A percentile compares a stretch with the other conserved stretches of the same genome.
Conservation (phyloP, 352 stramenopile genomes). For the Phytophthora pluvialis region DNA sequence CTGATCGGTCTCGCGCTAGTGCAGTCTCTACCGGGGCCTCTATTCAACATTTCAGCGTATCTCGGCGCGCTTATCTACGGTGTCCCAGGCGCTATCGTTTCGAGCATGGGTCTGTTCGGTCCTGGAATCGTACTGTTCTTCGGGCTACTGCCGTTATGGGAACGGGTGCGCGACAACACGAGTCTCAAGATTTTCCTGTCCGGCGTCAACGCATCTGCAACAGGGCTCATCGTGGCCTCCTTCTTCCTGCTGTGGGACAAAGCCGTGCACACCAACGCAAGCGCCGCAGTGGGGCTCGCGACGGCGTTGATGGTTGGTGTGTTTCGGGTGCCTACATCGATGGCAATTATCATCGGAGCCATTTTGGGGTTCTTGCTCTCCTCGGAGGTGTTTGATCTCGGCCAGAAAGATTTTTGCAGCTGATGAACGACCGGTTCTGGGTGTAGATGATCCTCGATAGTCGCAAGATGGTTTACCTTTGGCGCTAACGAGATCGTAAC, state of each 20-base stretch:
- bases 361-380: slow-evolving; percentile 61
- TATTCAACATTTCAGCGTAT: slow-evolving; percentile 97
- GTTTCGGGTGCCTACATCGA: slow-evolving; percentile 72
- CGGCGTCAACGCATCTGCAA: slow-evolving; percentile 91
- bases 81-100: slow-evolving; percentile 88
- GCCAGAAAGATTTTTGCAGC: slow-evolving; percentile 60
- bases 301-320: slow-evolving; percentile 82
- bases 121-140: slow-evolving; percentile 93
- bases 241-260: slow-evolving; percentile 92
- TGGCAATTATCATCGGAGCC: slow-evolving; percentile 65
- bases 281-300: slow-evolving; percentile 87
- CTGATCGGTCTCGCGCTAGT: slow-evolving; percentile 93
- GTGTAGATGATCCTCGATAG: too few species aligned
- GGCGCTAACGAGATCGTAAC: too few species aligned
- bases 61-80: slow-evolving; percentile 89
- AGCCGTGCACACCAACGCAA: slow-evolving; percentile 78
- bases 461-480: slow-evolving; percentile 3
- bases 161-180: slow-evolving; percentile 82
- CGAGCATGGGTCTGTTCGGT: slow-evolving; percentile 90
- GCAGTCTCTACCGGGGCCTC: slow-evolving; percentile 92
- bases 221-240: slow-evolving; percentile 90
- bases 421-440: too few species aligned
- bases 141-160: slow-evolving; percentile 93
- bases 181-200: slow-evolving; percentile 90
- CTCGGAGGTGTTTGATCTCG: slow-evolving; percentile 53